A percentile compares a stretch with the other conserved stretches of the same genome.
Conservation (phyloP, 805 yeast genomes). For the Saturnispora sekii region DNA sequence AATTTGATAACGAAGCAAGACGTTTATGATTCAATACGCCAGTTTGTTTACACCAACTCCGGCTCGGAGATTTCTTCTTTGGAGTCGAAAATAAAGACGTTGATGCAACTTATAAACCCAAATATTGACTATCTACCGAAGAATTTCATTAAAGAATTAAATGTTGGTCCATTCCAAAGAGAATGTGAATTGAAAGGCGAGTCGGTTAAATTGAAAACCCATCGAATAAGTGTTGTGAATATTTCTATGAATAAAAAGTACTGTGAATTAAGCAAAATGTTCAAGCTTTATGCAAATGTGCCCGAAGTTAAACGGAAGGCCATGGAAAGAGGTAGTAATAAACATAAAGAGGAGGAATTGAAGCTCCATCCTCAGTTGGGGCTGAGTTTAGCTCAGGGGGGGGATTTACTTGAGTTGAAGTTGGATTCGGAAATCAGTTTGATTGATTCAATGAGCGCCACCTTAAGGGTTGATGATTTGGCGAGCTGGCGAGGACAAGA, state of each 20-base stretch:
- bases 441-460: background rate
- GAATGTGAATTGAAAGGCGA: slow-evolving; percentile 3
- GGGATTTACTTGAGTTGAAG: too few species aligned
- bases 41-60: background rate
- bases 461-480: background rate
- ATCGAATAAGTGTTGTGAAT: slow-evolving; percentile 48
- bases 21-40: background rate
- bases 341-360: slow-evolving; percentile 40
- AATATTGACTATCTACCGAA: slow-evolving; percentile 3
- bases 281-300: slow-evolving; percentile 36
- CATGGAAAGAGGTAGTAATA: slow-evolving; percentile 37
- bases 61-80: background rate
- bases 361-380: slow-evolving; percentile 31
- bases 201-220: background rate
- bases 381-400: slow-evolving; percentile 1
- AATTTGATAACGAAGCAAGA: background rate
- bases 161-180: slow-evolving; percentile 10
- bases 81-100: background rate
- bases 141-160: background rate
- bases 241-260: slow-evolving; percentile 43
- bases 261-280: slow-evolving; percentile 58
- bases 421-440: too few species aligned
- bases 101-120: background rate
- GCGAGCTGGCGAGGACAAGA: background rate
- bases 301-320: slow-evolving; percentile 26